These are phyloP conservation scores for Trichoderma hamatum DNA, from an alignment of 2,329 filamentous ascomycete genomes.

Conservation along the genomic window DNA sequence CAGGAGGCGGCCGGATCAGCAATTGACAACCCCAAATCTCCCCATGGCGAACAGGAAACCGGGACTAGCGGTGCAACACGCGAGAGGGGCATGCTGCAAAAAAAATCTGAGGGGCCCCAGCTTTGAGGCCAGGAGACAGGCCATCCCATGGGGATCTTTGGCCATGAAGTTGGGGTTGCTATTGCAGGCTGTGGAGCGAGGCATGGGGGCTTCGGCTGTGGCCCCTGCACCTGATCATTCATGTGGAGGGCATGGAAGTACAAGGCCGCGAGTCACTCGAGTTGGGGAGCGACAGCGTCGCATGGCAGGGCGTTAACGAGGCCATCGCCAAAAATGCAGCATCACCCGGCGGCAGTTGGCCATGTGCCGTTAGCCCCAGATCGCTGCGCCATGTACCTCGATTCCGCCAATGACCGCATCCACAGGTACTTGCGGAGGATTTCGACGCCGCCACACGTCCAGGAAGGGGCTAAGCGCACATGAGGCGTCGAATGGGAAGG, in stretches of 20 bases:
- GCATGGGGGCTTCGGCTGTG: conserved; percentile 21
- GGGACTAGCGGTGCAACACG: neutral
- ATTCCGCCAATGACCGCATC: neutral
- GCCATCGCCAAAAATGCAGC: neutral
- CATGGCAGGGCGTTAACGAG: conserved; percentile 3
- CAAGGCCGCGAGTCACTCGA: neutral
- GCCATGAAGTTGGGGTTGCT: conserved; percentile 15
- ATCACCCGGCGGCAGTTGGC: conserved; percentile 10
- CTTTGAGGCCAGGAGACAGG: neutral
- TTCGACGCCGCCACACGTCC: conserved; percentile 2
- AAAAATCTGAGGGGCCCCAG: conserved; percentile 26
- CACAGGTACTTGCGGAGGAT: conserved; percentile 11
- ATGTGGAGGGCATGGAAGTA: neutral
- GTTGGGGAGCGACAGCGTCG: neutral
- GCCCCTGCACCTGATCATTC: conserved; percentile 8
- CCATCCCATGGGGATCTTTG: conserved; percentile 2
- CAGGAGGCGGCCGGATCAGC: conserved; percentile 8
- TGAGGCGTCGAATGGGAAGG: conserved; percentile 26
- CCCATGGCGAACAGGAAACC: conserved; percentile 3
- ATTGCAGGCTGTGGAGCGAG: conserved; percentile 1
- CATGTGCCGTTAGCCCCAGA: conserved; percentile 20
- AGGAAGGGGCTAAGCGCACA: conserved; percentile 19
- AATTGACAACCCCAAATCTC: neutral
- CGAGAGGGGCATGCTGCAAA: neutral
- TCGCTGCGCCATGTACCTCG: neutral